These are phyloP conservation scores for Coniochaeta prunicola DNA, from an alignment of 2,329 filamentous ascomycete species.

Conservation along the genomic window DNA sequence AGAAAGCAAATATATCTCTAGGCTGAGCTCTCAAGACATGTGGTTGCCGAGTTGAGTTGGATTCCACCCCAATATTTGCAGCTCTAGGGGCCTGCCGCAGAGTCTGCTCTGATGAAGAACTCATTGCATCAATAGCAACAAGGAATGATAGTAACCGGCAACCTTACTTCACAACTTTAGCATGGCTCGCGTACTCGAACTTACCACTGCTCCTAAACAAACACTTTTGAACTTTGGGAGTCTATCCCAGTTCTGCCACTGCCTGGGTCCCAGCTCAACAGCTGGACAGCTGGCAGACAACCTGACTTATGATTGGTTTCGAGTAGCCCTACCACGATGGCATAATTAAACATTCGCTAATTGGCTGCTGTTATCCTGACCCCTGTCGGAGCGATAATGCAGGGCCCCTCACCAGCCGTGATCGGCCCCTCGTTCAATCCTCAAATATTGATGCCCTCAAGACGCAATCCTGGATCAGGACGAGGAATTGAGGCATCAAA, in stretches of 20 bases:
- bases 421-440: background rate
- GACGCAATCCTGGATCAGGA: background rate
- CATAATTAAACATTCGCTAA: background rate
- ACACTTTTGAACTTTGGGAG: background rate
- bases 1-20: slow-evolving; percentile 26
- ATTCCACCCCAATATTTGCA: background rate
- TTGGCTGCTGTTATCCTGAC: background rate
- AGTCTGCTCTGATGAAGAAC: background rate
- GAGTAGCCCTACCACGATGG: background rate
- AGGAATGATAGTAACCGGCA: background rate
- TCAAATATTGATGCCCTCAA: background rate
- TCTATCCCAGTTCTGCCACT: background rate
- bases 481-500: background rate
- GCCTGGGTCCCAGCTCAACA: background rate
- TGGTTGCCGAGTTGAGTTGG: background rate
- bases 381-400: background rate
- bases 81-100: background rate
- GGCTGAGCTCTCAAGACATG: slow-evolving; percentile 21
- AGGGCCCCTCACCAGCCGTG: background rate
- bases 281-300: background rate
- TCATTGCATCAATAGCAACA: background rate
- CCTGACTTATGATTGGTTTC: background rate
- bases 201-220: background rate
- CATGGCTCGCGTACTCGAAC: background rate
- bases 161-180: background rate